A percentile compares a stretch with the other conserved stretches of the same genome.
These are phyloP conservation scores for Chenopodium berlandieri DNA, from an alignment of 148 eudicot species.

Conservation along the genomic window DNA sequence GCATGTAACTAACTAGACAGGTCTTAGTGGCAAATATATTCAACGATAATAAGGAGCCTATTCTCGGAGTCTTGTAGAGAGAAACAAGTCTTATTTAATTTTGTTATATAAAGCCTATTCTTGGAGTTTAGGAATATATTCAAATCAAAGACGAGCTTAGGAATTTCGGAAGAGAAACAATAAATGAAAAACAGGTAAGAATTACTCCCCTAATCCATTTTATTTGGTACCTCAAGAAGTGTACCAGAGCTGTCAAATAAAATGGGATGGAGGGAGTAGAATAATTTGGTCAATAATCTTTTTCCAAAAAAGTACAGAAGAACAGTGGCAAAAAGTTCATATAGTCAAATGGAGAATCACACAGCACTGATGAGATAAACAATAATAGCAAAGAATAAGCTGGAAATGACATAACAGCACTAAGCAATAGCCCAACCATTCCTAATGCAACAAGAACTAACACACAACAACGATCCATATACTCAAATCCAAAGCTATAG, in stretches of 20 bases:
- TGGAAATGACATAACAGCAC: background rate
- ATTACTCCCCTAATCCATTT: background rate
- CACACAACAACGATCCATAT: background rate
- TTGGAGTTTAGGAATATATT: background rate
- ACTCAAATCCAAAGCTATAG: background rate
- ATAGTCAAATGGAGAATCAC: background rate
- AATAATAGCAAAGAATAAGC: background rate
- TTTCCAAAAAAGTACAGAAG: background rate
- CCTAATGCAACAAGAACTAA: background rate
- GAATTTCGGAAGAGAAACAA: background rate
- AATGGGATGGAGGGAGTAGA: background rate
- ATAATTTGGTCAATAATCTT: background rate
- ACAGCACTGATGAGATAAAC: background rate
- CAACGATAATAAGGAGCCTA: background rate
- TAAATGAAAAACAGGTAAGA: background rate
- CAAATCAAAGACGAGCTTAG: background rate
- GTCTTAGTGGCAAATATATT: background rate
- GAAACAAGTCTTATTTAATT: too few relatives aligned
- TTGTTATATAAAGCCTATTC: too few relatives aligned
- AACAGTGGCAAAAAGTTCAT: background rate
- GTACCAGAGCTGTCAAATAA: background rate
- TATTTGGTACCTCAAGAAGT: background rate
- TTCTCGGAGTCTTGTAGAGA: too few relatives aligned
- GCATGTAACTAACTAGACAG: background rate
- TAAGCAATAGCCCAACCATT: background rate